Percentiles rank a stretch among this genome's conserved stretches.
These are phyloP conservation scores for Calonectria fujianensis DNA, from an alignment of 2,329 filamentous ascomycete genomes.

Conservation along the genomic window DNA sequence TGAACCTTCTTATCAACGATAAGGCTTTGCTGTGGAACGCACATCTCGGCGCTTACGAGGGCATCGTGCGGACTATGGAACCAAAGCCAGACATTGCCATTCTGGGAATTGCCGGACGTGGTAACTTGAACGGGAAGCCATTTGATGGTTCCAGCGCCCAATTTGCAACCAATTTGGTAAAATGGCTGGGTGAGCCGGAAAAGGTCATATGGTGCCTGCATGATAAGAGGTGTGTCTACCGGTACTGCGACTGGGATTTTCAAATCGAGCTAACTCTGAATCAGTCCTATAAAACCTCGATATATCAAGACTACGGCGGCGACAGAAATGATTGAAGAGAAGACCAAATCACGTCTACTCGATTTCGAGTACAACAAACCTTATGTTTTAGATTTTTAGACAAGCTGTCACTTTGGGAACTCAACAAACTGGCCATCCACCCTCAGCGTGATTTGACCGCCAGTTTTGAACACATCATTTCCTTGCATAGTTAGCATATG, in stretches of 20 bases:
- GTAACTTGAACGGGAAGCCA: neutral
- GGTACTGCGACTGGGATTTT: neutral
- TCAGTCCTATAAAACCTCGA: constrained; percentile 1
- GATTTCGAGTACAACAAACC: neutral
- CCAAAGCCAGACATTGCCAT: constrained; percentile 10
- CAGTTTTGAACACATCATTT: no score
- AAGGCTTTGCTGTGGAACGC: constrained; percentile 1
- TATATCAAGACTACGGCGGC: neutral
- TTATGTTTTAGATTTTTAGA: neutral
- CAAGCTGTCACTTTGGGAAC: no score
- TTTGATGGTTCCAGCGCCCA: constrained; percentile 10
- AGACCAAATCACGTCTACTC: neutral
- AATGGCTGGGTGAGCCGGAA: constrained; percentile 1
- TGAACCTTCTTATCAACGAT: constrained; percentile 9
- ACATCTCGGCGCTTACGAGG: constrained; percentile 6
- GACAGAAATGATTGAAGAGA: neutral
- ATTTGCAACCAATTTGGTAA: neutral
- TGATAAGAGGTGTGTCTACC: neutral
- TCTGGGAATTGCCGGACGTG: constrained; percentile 3
- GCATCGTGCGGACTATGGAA: neutral
- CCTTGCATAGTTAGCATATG: no score
- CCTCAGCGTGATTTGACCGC: no score
- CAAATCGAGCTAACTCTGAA: neutral
- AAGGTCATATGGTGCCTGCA: constrained; percentile 6
- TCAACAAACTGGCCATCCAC: no score